A percentile compares a stretch with the other conserved stretches of the same genome.
These are phyloP conservation scores for Podospora tetraspora DNA, from an alignment of 495 filamentous ascomycete species.

Conservation along the genomic window DNA sequence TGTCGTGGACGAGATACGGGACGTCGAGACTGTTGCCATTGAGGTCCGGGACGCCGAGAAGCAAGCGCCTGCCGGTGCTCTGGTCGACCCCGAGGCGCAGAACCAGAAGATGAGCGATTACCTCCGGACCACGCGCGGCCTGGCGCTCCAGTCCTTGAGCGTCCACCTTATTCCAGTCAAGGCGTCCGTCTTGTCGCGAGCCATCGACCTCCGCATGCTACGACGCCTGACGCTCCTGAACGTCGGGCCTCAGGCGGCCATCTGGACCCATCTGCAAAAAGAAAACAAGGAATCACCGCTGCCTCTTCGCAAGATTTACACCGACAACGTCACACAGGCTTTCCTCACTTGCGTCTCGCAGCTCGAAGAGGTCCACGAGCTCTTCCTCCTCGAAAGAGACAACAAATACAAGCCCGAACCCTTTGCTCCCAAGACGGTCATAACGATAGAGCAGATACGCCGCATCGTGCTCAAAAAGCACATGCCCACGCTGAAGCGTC, in stretches of 20 bases:
- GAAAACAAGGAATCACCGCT: slow-evolving; percentile 47
- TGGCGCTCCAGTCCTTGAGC: slow-evolving; percentile 46
- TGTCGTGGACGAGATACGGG: slow-evolving; percentile 23
- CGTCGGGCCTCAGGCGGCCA: slow-evolving; percentile 51
- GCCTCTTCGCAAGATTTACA: slow-evolving; percentile 51
- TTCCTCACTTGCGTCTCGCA: slow-evolving; percentile 49
- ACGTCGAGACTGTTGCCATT: slow-evolving; percentile 10
- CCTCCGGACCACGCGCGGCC: slow-evolving; percentile 47
- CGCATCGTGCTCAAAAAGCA: slow-evolving; percentile 47
- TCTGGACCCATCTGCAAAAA: slow-evolving; percentile 51
- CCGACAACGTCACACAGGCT: slow-evolving; percentile 51
- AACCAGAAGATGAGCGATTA: slow-evolving; percentile 42
- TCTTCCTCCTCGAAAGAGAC: slow-evolving; percentile 54
- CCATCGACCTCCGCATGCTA: slow-evolving; percentile 49
- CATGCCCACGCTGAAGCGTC: slow-evolving; percentile 33
- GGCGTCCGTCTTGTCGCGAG: slow-evolving; percentile 45
- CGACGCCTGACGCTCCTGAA: slow-evolving; percentile 54
- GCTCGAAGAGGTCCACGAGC: slow-evolving; percentile 48
- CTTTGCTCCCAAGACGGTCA: slow-evolving; percentile 41
- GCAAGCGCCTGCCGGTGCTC: slow-evolving; percentile 4
- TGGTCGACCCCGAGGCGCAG: slow-evolving; percentile 14
- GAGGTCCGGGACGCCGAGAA: slow-evolving; percentile 23
- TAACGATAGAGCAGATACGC: slow-evolving; percentile 49
- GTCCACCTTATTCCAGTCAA: slow-evolving; percentile 55
- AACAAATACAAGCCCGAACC: slow-evolving; percentile 44